A percentile compares a stretch with the other conserved stretches of the same genome.
Conservation (phyloP, 345 rosid species). For the Passiflora organensis region DNA sequence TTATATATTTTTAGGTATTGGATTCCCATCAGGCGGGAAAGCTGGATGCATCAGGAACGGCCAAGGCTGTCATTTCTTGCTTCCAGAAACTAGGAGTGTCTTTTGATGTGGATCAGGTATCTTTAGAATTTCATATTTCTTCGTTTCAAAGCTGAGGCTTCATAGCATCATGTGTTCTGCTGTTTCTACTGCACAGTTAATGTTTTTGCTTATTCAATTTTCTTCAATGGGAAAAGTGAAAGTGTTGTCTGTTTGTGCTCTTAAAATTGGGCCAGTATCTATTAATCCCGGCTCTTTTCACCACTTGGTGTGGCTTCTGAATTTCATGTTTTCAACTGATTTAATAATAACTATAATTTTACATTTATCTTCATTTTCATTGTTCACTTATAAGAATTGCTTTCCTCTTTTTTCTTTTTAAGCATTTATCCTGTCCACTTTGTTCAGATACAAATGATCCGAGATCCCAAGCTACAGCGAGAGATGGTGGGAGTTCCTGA, state of each 20-base stretch:
- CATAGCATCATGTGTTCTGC: background rate
- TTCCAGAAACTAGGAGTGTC: constrained; percentile 86
- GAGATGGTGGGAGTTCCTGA: constrained; percentile 93
- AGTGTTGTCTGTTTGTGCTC: too few species aligned
- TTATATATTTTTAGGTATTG: constrained; percentile 54
- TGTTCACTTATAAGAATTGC: too few species aligned
- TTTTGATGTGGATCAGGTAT: constrained; percentile 70
- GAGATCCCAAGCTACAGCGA: constrained; percentile 70
- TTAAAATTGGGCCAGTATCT: too few species aligned
- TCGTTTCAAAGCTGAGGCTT: background rate
- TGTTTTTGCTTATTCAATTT: background rate
- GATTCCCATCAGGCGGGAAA: constrained; percentile 94
- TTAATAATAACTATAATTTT: too few species aligned
- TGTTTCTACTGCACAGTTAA: background rate
- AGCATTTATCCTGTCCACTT: background rate
- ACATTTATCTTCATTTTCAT: too few species aligned
- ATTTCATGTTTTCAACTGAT: too few species aligned
- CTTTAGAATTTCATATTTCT: background rate
- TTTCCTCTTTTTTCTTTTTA: background rate
- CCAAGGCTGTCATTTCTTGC: constrained; percentile 93
- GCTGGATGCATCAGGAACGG: constrained; percentile 90
- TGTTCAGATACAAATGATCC: constrained; percentile 69
- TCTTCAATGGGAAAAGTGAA: background rate
- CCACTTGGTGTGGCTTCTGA: too few species aligned
- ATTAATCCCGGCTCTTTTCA: too few species aligned